phyloP scores from a whole-genome alignment of 2,329 filamentous ascomycete species.

The Tetracladium maxilliforme region DNA sequence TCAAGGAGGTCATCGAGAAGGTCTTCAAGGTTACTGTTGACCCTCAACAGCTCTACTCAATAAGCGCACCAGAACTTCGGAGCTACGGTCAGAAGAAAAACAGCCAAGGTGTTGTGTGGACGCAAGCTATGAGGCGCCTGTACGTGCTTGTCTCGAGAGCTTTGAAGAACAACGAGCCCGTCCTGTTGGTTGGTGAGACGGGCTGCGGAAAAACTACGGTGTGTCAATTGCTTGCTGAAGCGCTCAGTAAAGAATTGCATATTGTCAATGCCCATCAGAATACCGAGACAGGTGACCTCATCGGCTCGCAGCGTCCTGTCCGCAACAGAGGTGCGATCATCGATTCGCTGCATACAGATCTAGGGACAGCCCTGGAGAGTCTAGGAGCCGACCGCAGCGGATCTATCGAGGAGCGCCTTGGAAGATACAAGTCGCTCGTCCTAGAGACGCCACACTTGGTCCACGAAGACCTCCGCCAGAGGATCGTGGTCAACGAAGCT shows the following conservation, averaged over 20 bases:
- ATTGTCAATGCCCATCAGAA: slow-evolving; percentile 98
- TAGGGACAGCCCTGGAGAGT: slow-evolving; percentile 35
- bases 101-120: slow-evolving; percentile 72
- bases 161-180: slow-evolving; percentile 79
- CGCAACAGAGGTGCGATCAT: slow-evolving; percentile 68
- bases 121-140: slow-evolving; percentile 79
- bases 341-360: slow-evolving; percentile 46
- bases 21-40: slow-evolving; percentile 81
- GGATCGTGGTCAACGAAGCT: slow-evolving; percentile 30
- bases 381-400: slow-evolving; percentile 27
- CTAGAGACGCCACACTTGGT: slow-evolving; percentile 4
- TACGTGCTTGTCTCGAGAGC: slow-evolving; percentile 83
- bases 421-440: slow-evolving; percentile 11
- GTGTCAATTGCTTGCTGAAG: slow-evolving; percentile 80
- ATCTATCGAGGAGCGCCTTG: slow-evolving; percentile 29
- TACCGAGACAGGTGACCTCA: slow-evolving; percentile 91
- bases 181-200: slow-evolving; percentile 89
- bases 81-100: slow-evolving; percentile 30
- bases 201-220: slow-evolving; percentile 97
- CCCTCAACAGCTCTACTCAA: slow-evolving; percentile 58
- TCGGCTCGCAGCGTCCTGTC: slow-evolving; percentile 85
- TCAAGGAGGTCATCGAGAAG: slow-evolving; percentile 78
- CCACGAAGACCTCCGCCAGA: slow-evolving; percentile 13
- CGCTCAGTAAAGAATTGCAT: slow-evolving; percentile 59
- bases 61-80: slow-evolving; percentile 42